phyloP scores from a whole-genome alignment of 345 rosid genomes.

The Cardamine resedifolia region DNA sequence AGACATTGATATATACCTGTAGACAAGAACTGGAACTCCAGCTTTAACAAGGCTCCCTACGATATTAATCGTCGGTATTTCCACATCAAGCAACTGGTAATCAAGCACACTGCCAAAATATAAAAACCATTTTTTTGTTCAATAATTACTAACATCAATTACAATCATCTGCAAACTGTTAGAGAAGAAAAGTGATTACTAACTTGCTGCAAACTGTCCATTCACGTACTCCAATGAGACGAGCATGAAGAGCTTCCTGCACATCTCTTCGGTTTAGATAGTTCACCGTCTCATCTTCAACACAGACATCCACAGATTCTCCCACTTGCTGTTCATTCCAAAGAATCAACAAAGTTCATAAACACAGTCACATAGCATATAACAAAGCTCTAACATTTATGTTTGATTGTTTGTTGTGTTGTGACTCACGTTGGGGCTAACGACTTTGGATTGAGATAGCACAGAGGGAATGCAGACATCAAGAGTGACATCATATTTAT shows the following conservation, averaged over 20 bases:
- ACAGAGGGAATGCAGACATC: conserved; percentile 88
- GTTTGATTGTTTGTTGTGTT: background rate
- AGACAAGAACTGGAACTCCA: conserved; percentile 77
- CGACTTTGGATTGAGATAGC: conserved; percentile 69
- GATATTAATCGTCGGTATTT: conserved; percentile 69
- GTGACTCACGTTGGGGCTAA: conserved; percentile 63
- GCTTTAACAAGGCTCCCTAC: conserved; percentile 67
- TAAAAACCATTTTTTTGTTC: background rate
- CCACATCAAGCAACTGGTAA: conserved; percentile 74
- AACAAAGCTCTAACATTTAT: background rate
- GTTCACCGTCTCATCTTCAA: conserved; percentile 89
- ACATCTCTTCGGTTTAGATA: conserved; percentile 90
- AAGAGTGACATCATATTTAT: conserved; percentile 94
- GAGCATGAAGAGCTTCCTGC: conserved; percentile 87
- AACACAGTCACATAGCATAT: background rate
- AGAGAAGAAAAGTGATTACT: conserved; percentile 25
- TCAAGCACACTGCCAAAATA: conserved; percentile 61
- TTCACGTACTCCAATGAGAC: conserved; percentile 71
- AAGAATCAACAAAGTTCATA: conserved; percentile 10
- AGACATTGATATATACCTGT: conserved; percentile 56
- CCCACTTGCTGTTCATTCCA: conserved; percentile 59
- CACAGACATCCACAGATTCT: conserved; percentile 84
- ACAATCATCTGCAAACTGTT: conserved; percentile 3
- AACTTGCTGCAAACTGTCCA: conserved; percentile 98
- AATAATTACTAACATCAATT: conserved; percentile 3